Percentiles rank a stretch among this genome's conserved stretches.
phyloP scores from a whole-genome alignment of 208 protist species.

The Leishmania major region DNA sequence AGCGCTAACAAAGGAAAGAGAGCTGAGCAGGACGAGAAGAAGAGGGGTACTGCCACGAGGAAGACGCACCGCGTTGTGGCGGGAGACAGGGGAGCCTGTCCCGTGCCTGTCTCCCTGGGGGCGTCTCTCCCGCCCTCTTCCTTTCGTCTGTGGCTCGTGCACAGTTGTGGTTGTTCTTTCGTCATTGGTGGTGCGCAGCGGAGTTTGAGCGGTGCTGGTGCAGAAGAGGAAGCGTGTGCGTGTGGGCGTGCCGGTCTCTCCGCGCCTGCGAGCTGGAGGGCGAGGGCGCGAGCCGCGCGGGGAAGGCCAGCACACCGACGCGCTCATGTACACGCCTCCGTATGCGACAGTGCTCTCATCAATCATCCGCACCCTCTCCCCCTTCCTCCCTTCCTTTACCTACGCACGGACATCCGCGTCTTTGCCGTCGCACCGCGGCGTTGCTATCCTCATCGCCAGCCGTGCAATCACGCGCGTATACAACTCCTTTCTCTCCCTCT shows the following conservation, averaged over 20 bases:
- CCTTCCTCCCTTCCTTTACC: not conserved
- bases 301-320: not conserved
- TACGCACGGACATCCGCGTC: not conserved
- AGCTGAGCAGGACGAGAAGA: not conserved
- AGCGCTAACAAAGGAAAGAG: not conserved
- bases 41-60: not conserved
- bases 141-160: not conserved
- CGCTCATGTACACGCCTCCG: not conserved
- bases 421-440: not conserved
- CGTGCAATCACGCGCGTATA: not conserved
- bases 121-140: not conserved
- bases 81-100: not conserved
- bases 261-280: not conserved
- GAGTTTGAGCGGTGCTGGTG: not conserved
- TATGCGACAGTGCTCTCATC: not conserved
- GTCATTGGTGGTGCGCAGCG: constrained; percentile 4
- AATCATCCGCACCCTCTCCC: not conserved
- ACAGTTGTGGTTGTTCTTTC: not conserved
- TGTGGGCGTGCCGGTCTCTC: not conserved
- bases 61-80: not conserved
- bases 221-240: not conserved
- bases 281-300: too few relatives aligned
- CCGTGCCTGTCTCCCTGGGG: not conserved
- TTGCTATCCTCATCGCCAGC: not conserved
- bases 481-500: not conserved